Evolutionary conservation across 345 rosid species (phyloP), one percentile per base, ranked within the genome.

Genomic region (Draba incana): DNA sequence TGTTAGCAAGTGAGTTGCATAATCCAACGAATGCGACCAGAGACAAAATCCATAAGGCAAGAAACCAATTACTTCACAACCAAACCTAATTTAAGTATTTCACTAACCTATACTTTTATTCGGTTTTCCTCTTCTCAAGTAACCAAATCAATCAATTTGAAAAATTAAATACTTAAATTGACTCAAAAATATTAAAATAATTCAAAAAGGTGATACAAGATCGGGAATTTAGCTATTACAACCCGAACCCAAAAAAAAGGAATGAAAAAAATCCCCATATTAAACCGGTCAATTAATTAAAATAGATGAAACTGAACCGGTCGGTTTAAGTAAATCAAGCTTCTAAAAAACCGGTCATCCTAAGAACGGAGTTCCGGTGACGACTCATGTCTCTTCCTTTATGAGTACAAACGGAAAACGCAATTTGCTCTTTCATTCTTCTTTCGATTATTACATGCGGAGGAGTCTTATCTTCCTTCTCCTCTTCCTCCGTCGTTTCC

Each of bases 291-390:
- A 72, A 41, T 41, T 48, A 31, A 30, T 13, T 25, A 48, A 71
- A 70, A 55, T 16, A 63, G 53, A 53, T 20, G n/a, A 56, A 64
- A 57, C 10, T 64, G 28, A 64, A 64, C 70, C 59, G 59, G 70
- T 2, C 70, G 65, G 65, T 72, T 64, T 3, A 30, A 56, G 11
- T 6, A 52, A 62, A 67, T 80, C 62, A 87, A 8, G 85, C 70
- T 79, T 92, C 98, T 75, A 90, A 77, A 76, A 90, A 90, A 2
- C 97, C 98, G 9, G 98, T 92, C 88, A 88, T 75, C 62, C 88
- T 70, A 25, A 90, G 90, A 70, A 92, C 77, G 2, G 92, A 86
- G 82, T 90, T 81, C 66, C 98, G 74, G 66, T 88, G 91, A 75
- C 78, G 81, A 14, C 85, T 84, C 80, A 92, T 70, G 68, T 88